phyloP scores from a whole-genome alignment of 1,139 yeast species.

The Debaryomycetaceae sp. region DNA sequence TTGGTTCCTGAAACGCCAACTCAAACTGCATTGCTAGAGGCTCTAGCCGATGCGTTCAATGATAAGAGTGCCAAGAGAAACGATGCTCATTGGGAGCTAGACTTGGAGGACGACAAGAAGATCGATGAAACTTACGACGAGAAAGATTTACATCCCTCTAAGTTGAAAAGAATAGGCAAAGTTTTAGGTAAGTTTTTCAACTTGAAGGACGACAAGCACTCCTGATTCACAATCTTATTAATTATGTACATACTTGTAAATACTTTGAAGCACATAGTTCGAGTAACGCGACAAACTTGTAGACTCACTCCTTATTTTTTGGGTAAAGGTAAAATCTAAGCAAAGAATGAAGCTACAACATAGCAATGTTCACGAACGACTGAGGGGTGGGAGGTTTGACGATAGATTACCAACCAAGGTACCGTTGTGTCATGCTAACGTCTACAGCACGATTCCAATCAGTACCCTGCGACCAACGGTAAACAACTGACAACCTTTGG shows the following conservation, averaged over 20 bases:
- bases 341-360: too few species aligned
- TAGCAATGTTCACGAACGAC: too few species aligned
- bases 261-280: slow-evolving; percentile 1
- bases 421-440: too few species aligned
- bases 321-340: too few species aligned
- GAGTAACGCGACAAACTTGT: background rate
- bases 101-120: slow-evolving; percentile 23
- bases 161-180: slow-evolving; percentile 57
- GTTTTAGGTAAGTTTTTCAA: slow-evolving; percentile 64
- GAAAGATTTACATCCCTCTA: slow-evolving; percentile 53
- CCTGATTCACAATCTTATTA: background rate
- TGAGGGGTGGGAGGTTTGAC: too few species aligned
- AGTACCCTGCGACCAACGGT: too few species aligned
- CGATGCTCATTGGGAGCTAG: slow-evolving; percentile 54
- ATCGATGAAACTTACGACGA: slow-evolving; percentile 26
- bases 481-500: too few species aligned
- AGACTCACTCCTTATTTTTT: too few species aligned
- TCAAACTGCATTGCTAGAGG: slow-evolving; percentile 89
- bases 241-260: slow-evolving; percentile 4
- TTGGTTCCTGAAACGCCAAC: slow-evolving; percentile 78
- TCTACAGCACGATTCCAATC: too few species aligned
- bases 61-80: slow-evolving; percentile 76
- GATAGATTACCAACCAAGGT: too few species aligned
- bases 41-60: slow-evolving; percentile 84
- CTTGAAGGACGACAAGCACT: slow-evolving; percentile 31